phyloP scores from a whole-genome alignment of 345 rosid species.

The Triadica sebifera region DNA sequence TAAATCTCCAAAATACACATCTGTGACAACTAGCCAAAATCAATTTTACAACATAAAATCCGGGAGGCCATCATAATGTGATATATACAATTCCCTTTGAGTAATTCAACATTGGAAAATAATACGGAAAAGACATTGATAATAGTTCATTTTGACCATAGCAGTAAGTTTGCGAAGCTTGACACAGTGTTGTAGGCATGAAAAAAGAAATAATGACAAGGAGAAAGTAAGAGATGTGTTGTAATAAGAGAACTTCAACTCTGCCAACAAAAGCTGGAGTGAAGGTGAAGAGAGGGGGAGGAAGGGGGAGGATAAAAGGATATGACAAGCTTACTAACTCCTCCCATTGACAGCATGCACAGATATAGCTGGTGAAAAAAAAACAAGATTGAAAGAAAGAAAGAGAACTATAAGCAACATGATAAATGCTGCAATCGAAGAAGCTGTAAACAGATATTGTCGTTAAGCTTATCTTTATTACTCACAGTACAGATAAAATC shows the following conservation, averaged over 20 bases:
- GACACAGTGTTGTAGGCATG: background rate
- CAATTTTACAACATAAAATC: too few species aligned
- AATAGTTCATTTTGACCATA: background rate
- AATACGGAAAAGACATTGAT: too few species aligned
- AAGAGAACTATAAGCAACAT: background rate
- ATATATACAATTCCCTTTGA: too few species aligned
- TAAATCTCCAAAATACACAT: background rate
- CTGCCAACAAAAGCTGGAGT: background rate
- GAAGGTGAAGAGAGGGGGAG: too few species aligned
- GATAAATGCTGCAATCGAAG: background rate
- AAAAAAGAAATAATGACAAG: background rate
- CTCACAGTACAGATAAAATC: background rate
- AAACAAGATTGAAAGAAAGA: background rate
- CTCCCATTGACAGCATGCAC: background rate
- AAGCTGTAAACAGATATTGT: background rate
- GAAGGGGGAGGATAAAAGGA: too few species aligned
- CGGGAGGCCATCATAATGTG: background rate
- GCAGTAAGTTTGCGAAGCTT: background rate
- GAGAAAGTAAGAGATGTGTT: too few species aligned
- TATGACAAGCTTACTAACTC: too few species aligned
- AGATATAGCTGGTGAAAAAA: background rate
- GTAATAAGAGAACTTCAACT: background rate
- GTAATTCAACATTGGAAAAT: too few species aligned
- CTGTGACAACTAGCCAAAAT: background rate
- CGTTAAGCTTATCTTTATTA: too few species aligned